These are phyloP conservation scores for Xylaria cubensis DNA, from an alignment of 495 filamentous ascomycete genomes.

Conservation along the genomic window DNA sequence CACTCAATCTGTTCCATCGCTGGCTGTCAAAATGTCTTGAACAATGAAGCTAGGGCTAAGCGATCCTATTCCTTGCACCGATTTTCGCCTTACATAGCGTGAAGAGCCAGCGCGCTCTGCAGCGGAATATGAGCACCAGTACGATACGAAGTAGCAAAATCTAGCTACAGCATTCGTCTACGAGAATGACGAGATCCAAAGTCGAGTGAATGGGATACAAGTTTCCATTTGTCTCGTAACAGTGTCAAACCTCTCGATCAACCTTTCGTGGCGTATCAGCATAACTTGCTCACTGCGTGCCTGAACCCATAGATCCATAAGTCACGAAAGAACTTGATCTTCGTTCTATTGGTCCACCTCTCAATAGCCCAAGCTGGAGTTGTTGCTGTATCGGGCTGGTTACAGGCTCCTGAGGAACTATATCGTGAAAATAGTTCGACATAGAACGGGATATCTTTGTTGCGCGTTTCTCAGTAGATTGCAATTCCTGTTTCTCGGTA, in stretches of 20 bases:
- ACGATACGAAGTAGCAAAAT: not conserved
- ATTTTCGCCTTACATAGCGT: not conserved
- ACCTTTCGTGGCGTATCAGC: not conserved
- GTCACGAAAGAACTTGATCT: slow-evolving; percentile 18
- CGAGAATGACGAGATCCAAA: not conserved
- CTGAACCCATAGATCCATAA: slow-evolving; percentile 2
- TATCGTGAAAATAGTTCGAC: slow-evolving; percentile 24
- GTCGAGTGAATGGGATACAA: not conserved
- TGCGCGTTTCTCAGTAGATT: not conserved
- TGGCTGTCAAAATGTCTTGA: not conserved
- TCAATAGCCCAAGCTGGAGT: not conserved
- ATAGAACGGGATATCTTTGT: slow-evolving; percentile 31
- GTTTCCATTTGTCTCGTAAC: not conserved
- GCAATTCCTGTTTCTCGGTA: not conserved
- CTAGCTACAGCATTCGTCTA: not conserved
- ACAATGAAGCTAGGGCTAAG: not conserved
- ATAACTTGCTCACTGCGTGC: not conserved
- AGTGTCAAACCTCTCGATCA: not conserved
- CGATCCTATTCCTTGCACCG: not conserved
- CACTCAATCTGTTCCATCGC: not conserved
- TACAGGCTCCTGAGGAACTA: not conserved
- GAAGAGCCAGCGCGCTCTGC: not conserved
- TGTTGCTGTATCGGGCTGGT: not conserved
- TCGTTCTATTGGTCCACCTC: slow-evolving; percentile 17
- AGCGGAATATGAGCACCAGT: not conserved